These are phyloP conservation scores for Buddleja alternifolia DNA, from an alignment of 257 asterid genomes.

Conservation along the genomic window DNA sequence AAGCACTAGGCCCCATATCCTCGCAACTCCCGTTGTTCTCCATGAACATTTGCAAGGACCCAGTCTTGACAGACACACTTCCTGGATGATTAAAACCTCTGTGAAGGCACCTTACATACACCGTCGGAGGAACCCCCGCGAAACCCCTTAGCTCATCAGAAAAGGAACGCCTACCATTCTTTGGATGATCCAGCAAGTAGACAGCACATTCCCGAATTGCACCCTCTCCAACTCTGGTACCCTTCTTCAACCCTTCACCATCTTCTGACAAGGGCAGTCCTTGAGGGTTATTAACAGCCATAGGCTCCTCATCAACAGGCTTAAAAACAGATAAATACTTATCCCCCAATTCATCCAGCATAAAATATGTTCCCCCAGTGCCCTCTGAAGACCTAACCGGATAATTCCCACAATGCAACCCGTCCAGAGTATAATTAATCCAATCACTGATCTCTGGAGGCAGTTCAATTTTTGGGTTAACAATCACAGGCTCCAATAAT, in stretches of 20 bases:
- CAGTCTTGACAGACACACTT: constrained; percentile 54
- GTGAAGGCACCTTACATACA: constrained; percentile 67
- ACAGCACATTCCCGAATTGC: constrained; percentile 91
- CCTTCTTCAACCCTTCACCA: constrained; percentile 93
- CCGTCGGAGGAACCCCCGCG: constrained; percentile 87
- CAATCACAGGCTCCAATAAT: constrained; percentile 67
- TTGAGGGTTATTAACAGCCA: constrained; percentile 86
- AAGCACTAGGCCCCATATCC: constrained; percentile 83
- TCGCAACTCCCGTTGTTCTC: constrained; percentile 88
- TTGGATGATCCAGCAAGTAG: constrained; percentile 86
- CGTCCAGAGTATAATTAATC: constrained; percentile 60
- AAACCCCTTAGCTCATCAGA: constrained; percentile 62
- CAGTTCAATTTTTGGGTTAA: constrained; percentile 66
- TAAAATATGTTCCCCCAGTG: constrained; percentile 92
- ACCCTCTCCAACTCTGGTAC: constrained; percentile 93
- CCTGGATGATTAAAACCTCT: constrained; percentile 79
- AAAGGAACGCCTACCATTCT: constrained; percentile 65
- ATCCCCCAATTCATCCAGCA: constrained; percentile 60
- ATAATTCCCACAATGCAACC: constrained; percentile 60
- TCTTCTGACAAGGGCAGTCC: constrained; percentile 82
- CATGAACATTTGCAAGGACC: constrained; percentile 81
- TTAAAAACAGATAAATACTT: constrained; percentile 78
- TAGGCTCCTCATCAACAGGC: constrained; percentile 92
- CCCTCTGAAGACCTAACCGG: constrained; percentile 86
- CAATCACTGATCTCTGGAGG: constrained; percentile 52